A percentile compares a stretch with the other conserved stretches of the same genome.
phyloP scores from a whole-genome alignment of 2,329 filamentous ascomycete genomes.

The Atkinsonella hypoxylon region DNA sequence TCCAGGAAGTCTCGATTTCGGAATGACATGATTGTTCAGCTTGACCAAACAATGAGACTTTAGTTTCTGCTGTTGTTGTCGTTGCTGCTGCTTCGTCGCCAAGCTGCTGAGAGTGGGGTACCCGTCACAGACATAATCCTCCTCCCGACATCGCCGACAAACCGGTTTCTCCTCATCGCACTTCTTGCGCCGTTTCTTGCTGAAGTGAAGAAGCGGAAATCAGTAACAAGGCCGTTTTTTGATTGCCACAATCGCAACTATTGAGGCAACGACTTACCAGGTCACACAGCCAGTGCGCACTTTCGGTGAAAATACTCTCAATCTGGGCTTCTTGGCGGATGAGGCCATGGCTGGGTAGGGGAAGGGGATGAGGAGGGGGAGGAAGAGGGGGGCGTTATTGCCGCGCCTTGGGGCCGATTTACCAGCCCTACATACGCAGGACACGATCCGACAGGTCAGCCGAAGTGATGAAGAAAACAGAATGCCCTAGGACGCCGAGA shows the following conservation, averaged over 20 bases:
- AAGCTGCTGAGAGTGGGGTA: background rate
- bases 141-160: constrained; percentile 2
- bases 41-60: background rate
- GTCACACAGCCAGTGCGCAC: constrained; percentile 4
- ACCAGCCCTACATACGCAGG: background rate
- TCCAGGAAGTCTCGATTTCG: background rate
- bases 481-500: background rate
- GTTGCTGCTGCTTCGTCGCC: too few species aligned
- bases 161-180: constrained; percentile 4
- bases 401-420: background rate
- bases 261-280: background rate
- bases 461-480: background rate
- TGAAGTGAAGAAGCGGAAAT: background rate
- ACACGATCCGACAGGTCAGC: background rate
- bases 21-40: background rate
- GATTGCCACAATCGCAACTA: too few species aligned
- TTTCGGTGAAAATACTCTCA: constrained; percentile 3
- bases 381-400: background rate
- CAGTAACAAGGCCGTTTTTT: too few species aligned
- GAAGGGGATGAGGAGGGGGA: too few species aligned
- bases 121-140: constrained; percentile 3
- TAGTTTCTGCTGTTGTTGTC: background rate
- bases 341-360: constrained; percentile 1
- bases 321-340: constrained; percentile 1
- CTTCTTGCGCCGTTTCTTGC: constrained; percentile 4